phyloP scores from a whole-genome alignment of 345 rosid species.

The Arabidopsis thaliana region DNA sequence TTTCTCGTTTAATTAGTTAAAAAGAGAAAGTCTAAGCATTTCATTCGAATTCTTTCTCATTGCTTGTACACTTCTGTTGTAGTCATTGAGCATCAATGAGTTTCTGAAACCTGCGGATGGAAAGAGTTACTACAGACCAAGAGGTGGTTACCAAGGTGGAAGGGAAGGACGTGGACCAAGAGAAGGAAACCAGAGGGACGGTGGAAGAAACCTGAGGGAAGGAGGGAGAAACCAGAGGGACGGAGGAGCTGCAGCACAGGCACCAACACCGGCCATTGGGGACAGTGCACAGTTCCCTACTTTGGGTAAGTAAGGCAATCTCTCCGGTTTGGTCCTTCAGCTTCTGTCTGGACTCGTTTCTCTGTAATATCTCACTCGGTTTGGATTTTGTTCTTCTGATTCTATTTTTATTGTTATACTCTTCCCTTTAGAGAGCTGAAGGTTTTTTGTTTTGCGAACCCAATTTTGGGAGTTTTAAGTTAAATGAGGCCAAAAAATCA shows the following conservation, averaged over 20 bases:
- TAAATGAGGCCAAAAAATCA: neutral
- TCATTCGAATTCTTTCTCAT: neutral
- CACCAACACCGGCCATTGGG: slow-evolving; percentile 54
- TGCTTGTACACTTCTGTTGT: neutral
- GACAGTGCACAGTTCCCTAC: slow-evolving; percentile 77
- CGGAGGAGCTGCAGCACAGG: neutral
- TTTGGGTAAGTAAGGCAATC: slow-evolving; percentile 52
- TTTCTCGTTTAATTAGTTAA: neutral
- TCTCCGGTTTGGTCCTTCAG: neutral
- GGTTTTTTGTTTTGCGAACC: slow-evolving; percentile 35
- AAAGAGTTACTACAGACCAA: slow-evolving; percentile 44
- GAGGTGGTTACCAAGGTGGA: slow-evolving; percentile 60
- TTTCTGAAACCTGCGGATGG: slow-evolving; percentile 78
- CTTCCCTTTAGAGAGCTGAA: slow-evolving; percentile 31
- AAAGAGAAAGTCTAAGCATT: neutral
- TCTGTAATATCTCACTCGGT: slow-evolving; percentile 25
- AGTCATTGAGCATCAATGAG: slow-evolving; percentile 73
- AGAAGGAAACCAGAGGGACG: slow-evolving; percentile 38
- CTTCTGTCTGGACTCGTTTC: slow-evolving; percentile 5
- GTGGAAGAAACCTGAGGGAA: neutral
- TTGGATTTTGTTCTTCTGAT: slow-evolving; percentile 39
- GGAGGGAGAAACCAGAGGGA: neutral
- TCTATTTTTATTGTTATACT: slow-evolving; percentile 22
- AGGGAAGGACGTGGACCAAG: slow-evolving; percentile 51
- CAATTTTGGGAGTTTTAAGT: neutral